Base-by-base conservation (phyloP, 2,329 filamentous ascomycete species). In the Aspergillus neotritici region DNA sequence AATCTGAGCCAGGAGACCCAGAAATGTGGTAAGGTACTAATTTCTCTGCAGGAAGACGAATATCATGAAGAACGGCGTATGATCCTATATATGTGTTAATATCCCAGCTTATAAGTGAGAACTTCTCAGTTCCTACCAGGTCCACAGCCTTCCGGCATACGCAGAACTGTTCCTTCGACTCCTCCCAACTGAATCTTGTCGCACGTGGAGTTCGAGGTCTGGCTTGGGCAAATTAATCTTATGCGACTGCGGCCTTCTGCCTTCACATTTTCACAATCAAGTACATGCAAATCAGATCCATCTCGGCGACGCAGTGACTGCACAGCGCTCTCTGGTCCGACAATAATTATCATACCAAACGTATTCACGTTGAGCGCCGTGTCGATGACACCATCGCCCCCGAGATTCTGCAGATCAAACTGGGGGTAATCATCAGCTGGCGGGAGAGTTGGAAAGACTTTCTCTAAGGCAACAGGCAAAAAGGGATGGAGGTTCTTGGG, bases 401-500 rank as follows among this genome's bases (percentile, higher is more conserved):
- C 40, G 32, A n/a, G n/a, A n/a, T n/a, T n/a, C n/a, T n/a, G n/a
- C n/a, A n/a, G n/a, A n/a, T 42, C 33, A 28, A 42, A 36, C 33
- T 42, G 21, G n/a, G 33, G n/a, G 15, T 42, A 36, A 30, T 42
- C 25, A 5, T 42, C 33, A 16, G 12, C 33, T n/a, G 40, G 40
- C 7, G 40, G 40, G 14, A 42, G 40, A 11, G 33, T 36, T 6
- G 40, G 40, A 13, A 42, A 42, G 5, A 42, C 14, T 34, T 42
- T 42, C 13, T 42, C 34, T 28, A 36, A 34, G 3, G 33, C 40
- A 7, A 42, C 33, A 11, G 40, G 40, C 11, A 42, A 30, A 28
- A 37, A 42, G 40, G 25, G n/a, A n/a, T 31, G 30, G 33, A 42
- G 17, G 14, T 42, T 36, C 25, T 36, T 35, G n/a, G 33, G 14